A percentile compares a stretch with the other conserved stretches of the same genome.
phyloP scores from a whole-genome alignment of 2,329 filamentous ascomycete genomes.

The Sphaerulina vaccinii region DNA sequence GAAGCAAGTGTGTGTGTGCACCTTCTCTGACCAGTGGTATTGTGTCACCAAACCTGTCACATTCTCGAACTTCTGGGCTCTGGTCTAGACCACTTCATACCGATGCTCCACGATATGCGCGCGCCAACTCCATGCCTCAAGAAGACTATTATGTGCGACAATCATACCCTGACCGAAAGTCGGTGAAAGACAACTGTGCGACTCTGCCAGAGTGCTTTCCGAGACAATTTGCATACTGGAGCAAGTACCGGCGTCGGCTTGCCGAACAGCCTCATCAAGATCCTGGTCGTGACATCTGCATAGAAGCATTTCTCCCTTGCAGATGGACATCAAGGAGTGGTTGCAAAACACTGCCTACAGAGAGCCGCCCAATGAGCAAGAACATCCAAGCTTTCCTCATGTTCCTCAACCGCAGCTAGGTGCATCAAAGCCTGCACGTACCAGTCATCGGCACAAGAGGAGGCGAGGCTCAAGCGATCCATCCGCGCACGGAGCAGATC shows the following conservation, averaged over 20 bases:
- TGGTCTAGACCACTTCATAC: conserved; percentile 4
- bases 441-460: conserved; percentile 30
- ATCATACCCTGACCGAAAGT: not conserved
- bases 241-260: not conserved
- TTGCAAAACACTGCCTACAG: conserved; percentile 43
- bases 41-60: not conserved
- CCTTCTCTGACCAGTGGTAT: not conserved
- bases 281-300: conserved; percentile 12
- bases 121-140: not conserved
- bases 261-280: conserved; percentile 5
- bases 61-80: not conserved
- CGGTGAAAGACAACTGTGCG: not conserved
- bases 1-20: not conserved
- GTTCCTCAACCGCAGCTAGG: conserved; percentile 28
- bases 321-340: conserved; percentile 49
- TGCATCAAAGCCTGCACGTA: conserved; percentile 20
- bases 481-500: not conserved
- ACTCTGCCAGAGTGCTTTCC: not conserved
- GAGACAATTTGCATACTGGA: not conserved
- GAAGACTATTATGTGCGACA: not conserved
- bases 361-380: conserved; percentile 32
- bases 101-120: conserved; percentile 2
- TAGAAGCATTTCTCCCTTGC: conserved; percentile 13
- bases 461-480: conserved; percentile 41
- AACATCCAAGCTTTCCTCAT: conserved; percentile 27